Percentiles rank a stretch among this genome's conserved stretches.
phyloP scores from a whole-genome alignment of 768 basidiomycete species.

The Suillus subluteus region DNA sequence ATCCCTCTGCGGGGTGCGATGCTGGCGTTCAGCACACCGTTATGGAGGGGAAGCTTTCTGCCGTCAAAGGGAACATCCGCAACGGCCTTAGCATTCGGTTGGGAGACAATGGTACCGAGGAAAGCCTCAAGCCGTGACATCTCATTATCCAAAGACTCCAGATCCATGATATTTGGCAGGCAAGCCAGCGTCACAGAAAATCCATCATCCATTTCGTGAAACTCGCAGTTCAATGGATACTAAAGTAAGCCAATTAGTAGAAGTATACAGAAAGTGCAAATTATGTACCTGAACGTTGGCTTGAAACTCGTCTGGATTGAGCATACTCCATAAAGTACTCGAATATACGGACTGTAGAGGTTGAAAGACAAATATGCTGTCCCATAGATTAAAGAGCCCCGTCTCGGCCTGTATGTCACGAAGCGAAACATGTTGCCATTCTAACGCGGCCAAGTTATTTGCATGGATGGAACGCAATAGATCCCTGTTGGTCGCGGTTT shows the following conservation, averaged over 20 bases:
- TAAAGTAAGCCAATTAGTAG: slow-evolving; percentile 19
- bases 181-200: slow-evolving; percentile 43
- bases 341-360: slow-evolving; percentile 20
- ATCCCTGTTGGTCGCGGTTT: slow-evolving; percentile 31
- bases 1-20: not conserved
- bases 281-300: slow-evolving; percentile 35
- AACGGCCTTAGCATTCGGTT: slow-evolving; percentile 21
- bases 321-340: slow-evolving; percentile 27
- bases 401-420: slow-evolving; percentile 43
- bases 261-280: not conserved
- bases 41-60: not conserved
- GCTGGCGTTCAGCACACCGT: not conserved
- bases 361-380: slow-evolving; percentile 50
- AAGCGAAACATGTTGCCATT: slow-evolving; percentile 51
- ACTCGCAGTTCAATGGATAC: slow-evolving; percentile 50
- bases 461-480: slow-evolving; percentile 42
- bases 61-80: not conserved
- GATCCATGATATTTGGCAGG: slow-evolving; percentile 32
- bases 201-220: slow-evolving; percentile 35
- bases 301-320: slow-evolving; percentile 19
- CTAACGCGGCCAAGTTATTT: slow-evolving; percentile 40
- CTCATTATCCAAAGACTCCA: slow-evolving; percentile 21
- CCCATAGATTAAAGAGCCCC: slow-evolving; percentile 38
- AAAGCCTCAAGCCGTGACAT: slow-evolving; percentile 24
- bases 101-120: slow-evolving; percentile 24